Base-by-base conservation (phyloP, 1,284 basidiomycete species). In the Acaromyces ingoldii region DNA sequence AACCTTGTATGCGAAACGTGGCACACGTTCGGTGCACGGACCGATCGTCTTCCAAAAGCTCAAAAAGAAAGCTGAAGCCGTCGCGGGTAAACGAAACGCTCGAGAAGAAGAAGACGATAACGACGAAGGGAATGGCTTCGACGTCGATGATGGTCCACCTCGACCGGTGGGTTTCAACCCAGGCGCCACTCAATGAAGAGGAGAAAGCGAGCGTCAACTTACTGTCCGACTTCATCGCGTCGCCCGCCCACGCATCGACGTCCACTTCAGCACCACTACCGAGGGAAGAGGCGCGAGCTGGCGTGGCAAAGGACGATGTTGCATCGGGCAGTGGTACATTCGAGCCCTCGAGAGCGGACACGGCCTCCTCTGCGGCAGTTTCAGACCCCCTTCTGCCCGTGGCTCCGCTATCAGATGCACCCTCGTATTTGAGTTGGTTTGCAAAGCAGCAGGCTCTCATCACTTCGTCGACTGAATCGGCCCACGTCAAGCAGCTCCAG, bases 351-450 rank as follows among this genome's bases (percentile, higher is more conserved):
- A 39, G 9, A 10, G 22, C 9, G 10, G 28, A 33, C 6, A 31
- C 47, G 7, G 22, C 57, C 3, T 22, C 45, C 7, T 49, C 33
- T 28, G 47, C 40, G 7, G 24, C 47, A 3, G 21, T 26, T 2
- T 25, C 10, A 39, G 53, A 30, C 15, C 39, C 28, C 36, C 60
- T 2, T 55, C 63, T 17, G 54, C 43, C 52, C 0, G 2, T 28
- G 2, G 61, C 57, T 0, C 65, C 65, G 1, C 49, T 67, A 1
- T 51, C 11, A 4, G 60, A 65, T 3, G 61, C 65, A 7, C 60
- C 64, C 28, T 47, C 53, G 49, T 67, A 65, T 36, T 54, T 67
- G 3, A 55, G 55, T 1, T 67, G 64, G 61, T 67, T 59, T 41
- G 60, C 60, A 9, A 50, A 53, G 34, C 63, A 65, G 6, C 51